Percentiles rank a stretch among this genome's conserved stretches.
phyloP scores from a whole-genome alignment of 768 basidiomycete genomes.

The Xerocomus brunneocitrinus region DNA sequence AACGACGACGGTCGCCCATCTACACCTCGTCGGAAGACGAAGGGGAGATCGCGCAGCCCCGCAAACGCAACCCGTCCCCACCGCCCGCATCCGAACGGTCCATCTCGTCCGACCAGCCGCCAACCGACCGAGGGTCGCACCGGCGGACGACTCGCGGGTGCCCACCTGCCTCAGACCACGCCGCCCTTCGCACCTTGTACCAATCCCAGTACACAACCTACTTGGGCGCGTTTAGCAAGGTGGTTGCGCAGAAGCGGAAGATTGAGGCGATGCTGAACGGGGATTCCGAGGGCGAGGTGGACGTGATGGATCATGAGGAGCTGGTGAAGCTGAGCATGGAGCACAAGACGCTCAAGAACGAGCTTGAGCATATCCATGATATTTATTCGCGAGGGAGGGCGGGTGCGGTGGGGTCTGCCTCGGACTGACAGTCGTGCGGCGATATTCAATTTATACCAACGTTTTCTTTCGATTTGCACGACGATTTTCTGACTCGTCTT shows the following conservation, averaged over 20 bases:
- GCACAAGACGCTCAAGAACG: slow-evolving; percentile 45
- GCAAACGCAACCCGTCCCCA: slow-evolving; percentile 27
- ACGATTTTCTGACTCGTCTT: no score
- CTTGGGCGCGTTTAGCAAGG: slow-evolving; percentile 40
- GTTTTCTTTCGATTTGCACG: neutral
- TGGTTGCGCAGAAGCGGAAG: slow-evolving; percentile 47
- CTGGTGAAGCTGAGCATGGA: slow-evolving; percentile 36
- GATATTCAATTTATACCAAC: neutral
- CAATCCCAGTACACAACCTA: slow-evolving; percentile 50
- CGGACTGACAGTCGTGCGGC: slow-evolving; percentile 8
- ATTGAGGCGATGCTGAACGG: slow-evolving; percentile 49
- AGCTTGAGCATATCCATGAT: slow-evolving; percentile 47
- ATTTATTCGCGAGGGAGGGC: slow-evolving; percentile 30
- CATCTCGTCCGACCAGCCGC: slow-evolving; percentile 16
- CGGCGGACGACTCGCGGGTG: slow-evolving; percentile 31
- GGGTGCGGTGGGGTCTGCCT: slow-evolving; percentile 1
- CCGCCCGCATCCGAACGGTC: slow-evolving; percentile 22
- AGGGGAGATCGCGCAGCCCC: slow-evolving; percentile 35
- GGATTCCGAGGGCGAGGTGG: slow-evolving; percentile 53
- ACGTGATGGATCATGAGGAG: slow-evolving; percentile 52
- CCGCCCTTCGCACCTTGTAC: slow-evolving; percentile 50
- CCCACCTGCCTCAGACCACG: slow-evolving; percentile 43
- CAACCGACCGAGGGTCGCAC: slow-evolving; percentile 16
- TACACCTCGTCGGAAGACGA: slow-evolving; percentile 69
- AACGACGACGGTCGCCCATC: slow-evolving; percentile 55